Evolutionary conservation across 169 alveolate genomes (phyloP), one percentile per base, ranked within the genome.

Genomic region (Cryptosporidium sp.): DNA sequence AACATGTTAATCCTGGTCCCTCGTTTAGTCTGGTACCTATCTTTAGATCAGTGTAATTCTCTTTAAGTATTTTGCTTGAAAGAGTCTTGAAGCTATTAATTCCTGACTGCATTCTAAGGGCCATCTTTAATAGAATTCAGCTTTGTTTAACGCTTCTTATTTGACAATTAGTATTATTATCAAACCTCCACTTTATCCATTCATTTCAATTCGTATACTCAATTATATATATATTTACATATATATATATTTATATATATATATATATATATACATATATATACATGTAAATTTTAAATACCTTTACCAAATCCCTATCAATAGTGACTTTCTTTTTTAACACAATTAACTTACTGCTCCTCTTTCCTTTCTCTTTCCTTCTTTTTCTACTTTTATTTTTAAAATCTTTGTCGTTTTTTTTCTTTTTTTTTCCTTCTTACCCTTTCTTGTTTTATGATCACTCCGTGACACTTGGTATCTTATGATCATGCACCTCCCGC

Each of bases 11-110:
- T 37, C 89, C 89, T 5, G 65, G 35, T 3, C 89, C 65, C 43
- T 80, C 89, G 43, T 59, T 80, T 45, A 80, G 12, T 80, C 89
- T 62, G 12, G 89, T 80, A 23, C 89, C 89, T 41, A 80, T 80
- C 26, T 69, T 37, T 12, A 80, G 68, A 61, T 80, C 89, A 8
- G 89, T 62, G 43, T 59, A 80, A 21, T 62, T 80, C 16, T 65
- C 75, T 18, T 62, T 80, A 10, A 80, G 48, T 43, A 80, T 39
- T 31, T 29, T 80, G 10, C 89, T 65, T 3, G 75, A 61, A 0
- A 80, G 62, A 41, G 71, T 62, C 29, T 80, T 80, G 50, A 59
- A 80, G 16, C 29, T 14, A 45, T n/a, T 62, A 35, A 65, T 12
- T 41, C 67, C 67, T 16, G 73, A 43, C 35, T 80, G 89, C 62